Evolutionary conservation across 129 eudicot species (phyloP), one percentile per base, ranked within the genome.

Genomic region (Flaveria robusta): DNA sequence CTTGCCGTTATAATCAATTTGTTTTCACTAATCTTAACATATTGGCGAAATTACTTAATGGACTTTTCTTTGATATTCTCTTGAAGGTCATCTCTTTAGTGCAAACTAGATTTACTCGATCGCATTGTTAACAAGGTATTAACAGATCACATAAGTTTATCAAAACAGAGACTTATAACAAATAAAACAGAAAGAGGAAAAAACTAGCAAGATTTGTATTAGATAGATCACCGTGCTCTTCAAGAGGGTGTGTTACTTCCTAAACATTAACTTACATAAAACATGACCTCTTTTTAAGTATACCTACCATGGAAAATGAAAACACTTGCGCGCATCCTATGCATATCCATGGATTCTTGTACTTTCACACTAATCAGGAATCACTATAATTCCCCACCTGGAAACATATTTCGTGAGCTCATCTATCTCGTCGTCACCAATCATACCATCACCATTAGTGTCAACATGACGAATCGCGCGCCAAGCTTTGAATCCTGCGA

Each of bases 381-480:
- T 66, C 63, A 66, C 13, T 1, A 22, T 43, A 19, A 81, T 73
- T 67, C 85, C 79, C 79, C 78, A 77, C 45, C 68, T 83, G 14
- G 76, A 66, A 66, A 65, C 78, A 74, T 79, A 79, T 51, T 74
- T 69, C 43, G 66, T 16, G 45, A 83, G 84, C 50, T 83, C 78
- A 10, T 60, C 58, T 34, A 82, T 46, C 84, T 85, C 89, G 10
- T 86, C 82, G 13, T 79, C 83, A 16, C 75, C 11, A 26, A 86
- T 82, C 9, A 71, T 13, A 29, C 89, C 86, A 76, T 86, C 89
- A 14, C 81, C 81, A 19, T 86, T 79, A 12, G 79, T 72, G 68
- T 86, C 86, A 26, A 79, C 76, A 39, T 79, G 76, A n/a, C 50
- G 72, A 6, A 86, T n/a, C 27, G 84, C 82, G 6, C 81, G 70